A percentile compares a stretch with the other conserved stretches of the same genome.
Evolutionary conservation across 768 basidiomycete species (phyloP).

Genomic region (Naganishia onofrii): DNA sequence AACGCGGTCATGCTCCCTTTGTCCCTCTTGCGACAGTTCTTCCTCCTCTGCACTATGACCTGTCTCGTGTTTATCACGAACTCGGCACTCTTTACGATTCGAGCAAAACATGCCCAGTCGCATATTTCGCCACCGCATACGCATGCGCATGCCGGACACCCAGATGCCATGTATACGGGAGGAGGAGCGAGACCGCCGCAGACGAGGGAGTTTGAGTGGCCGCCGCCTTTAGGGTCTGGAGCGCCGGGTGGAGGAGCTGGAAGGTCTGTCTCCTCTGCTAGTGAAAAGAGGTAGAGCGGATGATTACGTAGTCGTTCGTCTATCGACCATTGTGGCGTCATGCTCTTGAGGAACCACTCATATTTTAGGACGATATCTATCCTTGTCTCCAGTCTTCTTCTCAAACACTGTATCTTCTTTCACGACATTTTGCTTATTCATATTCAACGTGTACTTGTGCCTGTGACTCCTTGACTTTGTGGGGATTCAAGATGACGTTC

Average conservation of each 20-base stretch:
- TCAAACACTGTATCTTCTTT: too few relatives aligned
- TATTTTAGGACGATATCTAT: too few relatives aligned
- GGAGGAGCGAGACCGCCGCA: slow-evolving; percentile 18
- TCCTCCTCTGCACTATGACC: slow-evolving; percentile 49
- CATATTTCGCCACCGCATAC: not conserved
- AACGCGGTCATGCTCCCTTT: not conserved
- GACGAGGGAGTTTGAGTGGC: slow-evolving; percentile 14
- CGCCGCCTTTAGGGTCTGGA: slow-evolving; percentile 9
- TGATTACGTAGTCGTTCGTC: too few relatives aligned
- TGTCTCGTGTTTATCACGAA: slow-evolving; percentile 50
- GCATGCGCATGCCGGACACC: not conserved
- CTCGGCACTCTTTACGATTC: slow-evolving; percentile 49
- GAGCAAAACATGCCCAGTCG: slow-evolving; percentile 30
- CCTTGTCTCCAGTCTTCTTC: too few relatives aligned
- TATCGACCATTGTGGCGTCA: too few relatives aligned
- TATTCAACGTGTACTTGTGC: too few relatives aligned
- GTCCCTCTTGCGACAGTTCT: slow-evolving; percentile 39
- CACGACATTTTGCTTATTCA: too few relatives aligned
- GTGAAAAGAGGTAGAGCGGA: slow-evolving; percentile 7
- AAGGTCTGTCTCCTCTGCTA: slow-evolving; percentile 3
- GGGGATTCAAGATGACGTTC: too few relatives aligned
- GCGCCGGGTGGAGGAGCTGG: not conserved
- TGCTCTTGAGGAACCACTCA: too few relatives aligned
- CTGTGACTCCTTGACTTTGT: too few relatives aligned
- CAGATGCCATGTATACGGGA: not conserved